These are phyloP conservation scores for Mycena albidolilacea DNA, from an alignment of 768 basidiomycete species.

Conservation along the genomic window DNA sequence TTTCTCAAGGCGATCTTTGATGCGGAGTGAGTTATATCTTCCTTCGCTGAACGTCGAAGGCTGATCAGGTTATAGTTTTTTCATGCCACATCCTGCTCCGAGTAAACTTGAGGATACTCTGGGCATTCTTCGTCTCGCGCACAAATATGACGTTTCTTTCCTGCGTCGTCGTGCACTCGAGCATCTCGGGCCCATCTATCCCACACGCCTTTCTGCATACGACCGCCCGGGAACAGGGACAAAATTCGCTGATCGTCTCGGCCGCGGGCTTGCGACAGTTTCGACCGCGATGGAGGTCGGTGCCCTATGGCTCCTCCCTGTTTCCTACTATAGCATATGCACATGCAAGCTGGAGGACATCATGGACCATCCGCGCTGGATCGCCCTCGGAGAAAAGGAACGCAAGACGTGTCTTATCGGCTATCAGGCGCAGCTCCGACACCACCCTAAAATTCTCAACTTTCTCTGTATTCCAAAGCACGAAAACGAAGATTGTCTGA, in stretches of 20 bases:
- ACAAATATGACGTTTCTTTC: constrained; percentile 17
- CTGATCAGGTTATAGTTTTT: neutral
- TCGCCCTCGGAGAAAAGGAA: neutral
- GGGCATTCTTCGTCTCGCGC: neutral
- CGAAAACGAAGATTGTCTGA: neutral
- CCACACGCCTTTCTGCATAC: neutral
- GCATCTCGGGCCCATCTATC: neutral
- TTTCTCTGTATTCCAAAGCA: neutral
- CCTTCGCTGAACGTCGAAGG: too few species aligned
- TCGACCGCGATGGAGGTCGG: neutral
- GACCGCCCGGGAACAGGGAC: too few species aligned
- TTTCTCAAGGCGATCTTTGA: constrained; percentile 7
- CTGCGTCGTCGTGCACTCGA: constrained; percentile 14
- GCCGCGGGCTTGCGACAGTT: neutral
- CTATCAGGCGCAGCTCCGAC: neutral
- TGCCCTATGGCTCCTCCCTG: neutral
- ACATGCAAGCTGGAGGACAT: neutral
- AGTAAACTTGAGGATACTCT: neutral
- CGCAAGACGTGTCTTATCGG: neutral
- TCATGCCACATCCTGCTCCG: neutral
- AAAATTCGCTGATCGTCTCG: neutral
- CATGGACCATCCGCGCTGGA: neutral
- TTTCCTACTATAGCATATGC: neutral
- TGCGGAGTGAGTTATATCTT: neutral
- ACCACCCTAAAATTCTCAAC: neutral